phyloP scores from a whole-genome alignment of 192 early-diverging fungal genomes.

The Coemansia sp. region DNA sequence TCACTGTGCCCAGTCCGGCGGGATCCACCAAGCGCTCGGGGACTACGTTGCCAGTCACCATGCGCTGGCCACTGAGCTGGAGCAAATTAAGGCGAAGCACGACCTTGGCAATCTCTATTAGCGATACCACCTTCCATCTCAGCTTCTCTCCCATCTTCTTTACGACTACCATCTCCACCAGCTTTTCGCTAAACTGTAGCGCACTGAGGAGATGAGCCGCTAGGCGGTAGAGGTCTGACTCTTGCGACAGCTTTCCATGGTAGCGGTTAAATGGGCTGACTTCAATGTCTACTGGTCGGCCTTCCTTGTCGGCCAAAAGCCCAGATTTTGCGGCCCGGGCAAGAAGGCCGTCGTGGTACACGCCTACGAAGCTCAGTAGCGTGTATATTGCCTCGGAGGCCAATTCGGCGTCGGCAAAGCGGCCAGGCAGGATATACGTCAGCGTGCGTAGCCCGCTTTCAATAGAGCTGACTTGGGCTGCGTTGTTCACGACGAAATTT shows the following conservation, averaged over 20 bases:
- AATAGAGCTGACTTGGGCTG: constrained; percentile 81
- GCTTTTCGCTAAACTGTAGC: constrained; percentile 69
- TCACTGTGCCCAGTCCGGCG: constrained; percentile 22
- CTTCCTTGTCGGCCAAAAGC: constrained; percentile 36
- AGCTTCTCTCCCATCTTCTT: constrained; percentile 62
- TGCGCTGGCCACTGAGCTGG: constrained; percentile 32
- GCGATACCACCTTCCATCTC: constrained; percentile 61
- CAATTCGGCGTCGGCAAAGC: constrained; percentile 90
- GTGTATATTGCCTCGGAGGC: constrained; percentile 86
- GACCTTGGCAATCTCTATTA: constrained; percentile 69
- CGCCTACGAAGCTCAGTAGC: constrained; percentile 71
- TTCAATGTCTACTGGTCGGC: constrained; percentile 18
- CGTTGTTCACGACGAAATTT: constrained; percentile 81
- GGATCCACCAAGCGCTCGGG: constrained; percentile 54
- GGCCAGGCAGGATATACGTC: constrained; percentile 89
- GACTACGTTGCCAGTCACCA: constrained; percentile 39
- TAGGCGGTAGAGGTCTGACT: constrained; percentile 52
- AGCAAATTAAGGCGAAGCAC: constrained; percentile 39
- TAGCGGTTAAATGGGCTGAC: constrained; percentile 68
- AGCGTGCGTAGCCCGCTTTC: constrained; percentile 83
- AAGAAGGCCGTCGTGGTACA: constrained; percentile 84
- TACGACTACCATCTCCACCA: constrained; percentile 74
- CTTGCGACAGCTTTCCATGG: constrained; percentile 58
- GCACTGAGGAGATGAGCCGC: constrained; percentile 65
- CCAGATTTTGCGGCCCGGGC: constrained; percentile 35